These are phyloP conservation scores for Racocetra persica DNA, from an alignment of 371 early-diverging fungal species.

Conservation along the genomic window DNA sequence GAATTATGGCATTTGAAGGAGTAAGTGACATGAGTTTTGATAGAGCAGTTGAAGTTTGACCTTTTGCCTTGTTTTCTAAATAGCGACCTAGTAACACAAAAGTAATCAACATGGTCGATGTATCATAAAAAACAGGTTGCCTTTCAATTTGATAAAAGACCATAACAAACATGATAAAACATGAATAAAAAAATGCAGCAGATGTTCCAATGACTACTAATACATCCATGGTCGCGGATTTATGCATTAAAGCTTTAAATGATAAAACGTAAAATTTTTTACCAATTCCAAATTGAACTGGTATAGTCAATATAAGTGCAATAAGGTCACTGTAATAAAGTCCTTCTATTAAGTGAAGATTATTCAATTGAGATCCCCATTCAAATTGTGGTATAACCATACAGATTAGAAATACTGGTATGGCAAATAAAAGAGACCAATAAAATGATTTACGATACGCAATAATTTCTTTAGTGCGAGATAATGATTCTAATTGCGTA, in stretches of 20 bases:
- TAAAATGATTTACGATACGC: constrained; percentile 79
- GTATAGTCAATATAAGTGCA: constrained; percentile 56
- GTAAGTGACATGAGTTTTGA: constrained; percentile 87
- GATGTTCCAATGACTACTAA: constrained; percentile 88
- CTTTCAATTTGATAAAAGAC: constrained; percentile 52
- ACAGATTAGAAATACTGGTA: constrained; percentile 86
- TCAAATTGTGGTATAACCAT: constrained; percentile 81
- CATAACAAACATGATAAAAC: constrained; percentile 61
- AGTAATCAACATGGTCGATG: constrained; percentile 86
- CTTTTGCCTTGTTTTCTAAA: constrained; percentile 94
- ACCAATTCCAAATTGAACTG: constrained; percentile 92
- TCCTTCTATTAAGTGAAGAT: constrained; percentile 58
- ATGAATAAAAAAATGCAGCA: constrained; percentile 84
- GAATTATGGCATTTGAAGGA: constrained; percentile 78
- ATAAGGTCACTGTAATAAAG: constrained; percentile 66
- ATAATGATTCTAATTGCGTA: constrained; percentile 89
- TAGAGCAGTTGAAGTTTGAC: constrained; percentile 87
- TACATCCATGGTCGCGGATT: constrained; percentile 95
- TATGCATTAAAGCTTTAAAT: constrained; percentile 80
- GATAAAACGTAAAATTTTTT: constrained; percentile 79
- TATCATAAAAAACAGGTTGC: constrained; percentile 89
- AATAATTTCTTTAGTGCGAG: constrained; percentile 85
- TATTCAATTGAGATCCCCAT: constrained; percentile 49
- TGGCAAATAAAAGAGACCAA: constrained; percentile 68
- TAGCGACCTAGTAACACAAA: constrained; percentile 92